phyloP scores from a whole-genome alignment of 345 rosid species.

The Kernera saxatilis region DNA sequence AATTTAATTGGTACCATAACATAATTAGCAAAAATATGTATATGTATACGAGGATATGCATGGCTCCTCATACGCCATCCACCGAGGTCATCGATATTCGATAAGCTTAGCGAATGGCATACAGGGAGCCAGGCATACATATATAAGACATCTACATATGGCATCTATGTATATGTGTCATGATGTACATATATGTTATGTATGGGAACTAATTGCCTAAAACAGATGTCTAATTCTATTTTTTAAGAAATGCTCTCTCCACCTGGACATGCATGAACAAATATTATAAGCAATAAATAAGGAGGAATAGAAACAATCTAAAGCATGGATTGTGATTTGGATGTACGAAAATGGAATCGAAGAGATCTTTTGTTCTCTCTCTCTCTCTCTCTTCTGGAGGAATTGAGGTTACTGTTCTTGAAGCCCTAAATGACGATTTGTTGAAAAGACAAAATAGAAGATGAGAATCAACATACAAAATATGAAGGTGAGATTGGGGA shows the following conservation, averaged over 20 bases:
- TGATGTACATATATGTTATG: slow-evolving; percentile 6
- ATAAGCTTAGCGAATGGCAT: slow-evolving; percentile 81
- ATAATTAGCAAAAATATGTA: background rate
- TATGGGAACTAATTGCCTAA: background rate
- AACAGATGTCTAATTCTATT: background rate
- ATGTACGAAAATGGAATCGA: slow-evolving; percentile 15
- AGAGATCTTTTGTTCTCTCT: slow-evolving; percentile 9
- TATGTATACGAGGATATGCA: slow-evolving; percentile 49
- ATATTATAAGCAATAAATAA: slow-evolving; percentile 3
- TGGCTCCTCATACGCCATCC: slow-evolving; percentile 99
- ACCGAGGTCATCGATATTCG: slow-evolving; percentile 66
- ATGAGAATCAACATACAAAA: slow-evolving; percentile 14
- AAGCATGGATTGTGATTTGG: slow-evolving; percentile 12
- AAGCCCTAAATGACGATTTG: slow-evolving; percentile 8
- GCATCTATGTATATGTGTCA: background rate
- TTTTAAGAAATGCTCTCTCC: background rate
- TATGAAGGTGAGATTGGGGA: slow-evolving; percentile 5
- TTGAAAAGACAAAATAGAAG: slow-evolving; percentile 20
- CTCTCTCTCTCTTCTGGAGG: slow-evolving; percentile 9
- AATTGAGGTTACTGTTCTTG: slow-evolving; percentile 17
- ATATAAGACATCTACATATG: slow-evolving; percentile 9
- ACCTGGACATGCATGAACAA: slow-evolving; percentile 23
- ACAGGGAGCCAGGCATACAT: slow-evolving; percentile 99
- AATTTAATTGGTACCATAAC: slow-evolving; percentile 2
- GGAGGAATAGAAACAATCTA: slow-evolving; percentile 7